Conservation (phyloP, 345 rosid genomes). For the Luvunga scandens region DNA sequence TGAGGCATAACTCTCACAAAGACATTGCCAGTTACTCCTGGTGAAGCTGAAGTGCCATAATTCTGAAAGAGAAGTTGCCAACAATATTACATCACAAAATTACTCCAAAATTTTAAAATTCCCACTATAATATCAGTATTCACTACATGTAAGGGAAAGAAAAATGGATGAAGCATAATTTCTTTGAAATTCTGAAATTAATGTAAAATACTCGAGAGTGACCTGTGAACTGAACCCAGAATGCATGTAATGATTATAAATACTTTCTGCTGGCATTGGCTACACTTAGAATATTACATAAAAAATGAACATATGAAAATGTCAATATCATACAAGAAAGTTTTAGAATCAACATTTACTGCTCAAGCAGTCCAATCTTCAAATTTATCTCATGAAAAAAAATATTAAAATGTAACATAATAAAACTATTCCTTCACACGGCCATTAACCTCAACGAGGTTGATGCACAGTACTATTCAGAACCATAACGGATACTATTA, state of each 20-base stretch:
- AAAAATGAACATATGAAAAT: neutral
- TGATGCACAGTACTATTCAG: neutral
- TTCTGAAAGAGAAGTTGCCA: constrained; percentile 21
- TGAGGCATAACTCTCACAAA: constrained; percentile 31
- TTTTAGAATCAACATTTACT: constrained; percentile 1
- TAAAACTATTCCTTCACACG: neutral
- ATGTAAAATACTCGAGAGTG: neutral
- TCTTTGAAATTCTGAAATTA: neutral
- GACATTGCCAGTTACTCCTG: constrained; percentile 20
- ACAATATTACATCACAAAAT: neutral
- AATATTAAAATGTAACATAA: neutral
- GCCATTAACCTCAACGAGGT: neutral
- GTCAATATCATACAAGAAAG: neutral
- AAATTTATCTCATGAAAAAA: neutral
- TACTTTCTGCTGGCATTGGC: neutral
- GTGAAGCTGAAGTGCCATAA: constrained; percentile 18
- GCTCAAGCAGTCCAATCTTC: neutral
- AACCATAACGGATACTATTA: neutral
- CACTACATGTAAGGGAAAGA: neutral
- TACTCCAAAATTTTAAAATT: neutral
- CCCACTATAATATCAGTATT: no score
- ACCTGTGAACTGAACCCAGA: neutral
- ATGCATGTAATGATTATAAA: neutral
- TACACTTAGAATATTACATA: neutral
- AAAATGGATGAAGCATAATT: neutral